Percentiles rank a stretch among this genome's conserved stretches.
phyloP scores from a whole-genome alignment of 1,139 yeast genomes.

The Taphrina betulina region DNA sequence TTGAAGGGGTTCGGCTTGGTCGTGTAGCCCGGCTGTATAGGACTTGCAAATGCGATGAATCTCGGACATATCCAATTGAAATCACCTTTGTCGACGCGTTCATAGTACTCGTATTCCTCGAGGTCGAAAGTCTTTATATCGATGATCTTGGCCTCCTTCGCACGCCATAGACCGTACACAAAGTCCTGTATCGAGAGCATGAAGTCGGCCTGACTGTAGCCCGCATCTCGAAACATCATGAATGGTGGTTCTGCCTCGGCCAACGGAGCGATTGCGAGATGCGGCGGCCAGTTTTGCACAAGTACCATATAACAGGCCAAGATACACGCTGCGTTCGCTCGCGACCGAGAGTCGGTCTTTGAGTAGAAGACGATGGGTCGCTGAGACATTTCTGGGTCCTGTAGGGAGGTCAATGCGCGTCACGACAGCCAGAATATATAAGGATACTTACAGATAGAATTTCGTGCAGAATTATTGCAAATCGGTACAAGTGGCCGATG shows the following conservation, averaged over 20 bases:
- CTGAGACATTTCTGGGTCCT: constrained; percentile 69
- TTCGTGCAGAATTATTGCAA: constrained; percentile 91
- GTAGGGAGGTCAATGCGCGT: background rate
- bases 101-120: constrained; percentile 89
- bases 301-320: constrained; percentile 92
- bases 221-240: constrained; percentile 94
- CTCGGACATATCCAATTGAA: constrained; percentile 88
- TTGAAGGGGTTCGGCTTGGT: constrained; percentile 39
- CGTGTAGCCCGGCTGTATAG: constrained; percentile 61
- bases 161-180: constrained; percentile 96
- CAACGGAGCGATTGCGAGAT: constrained; percentile 90
- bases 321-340: constrained; percentile 93
- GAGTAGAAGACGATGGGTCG: constrained; percentile 91
- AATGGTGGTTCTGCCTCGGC: constrained; percentile 92
- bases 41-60: constrained; percentile 96
- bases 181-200: constrained; percentile 90
- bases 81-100: constrained; percentile 95
- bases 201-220: constrained; percentile 91
- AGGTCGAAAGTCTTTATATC: constrained; percentile 85
- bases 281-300: constrained; percentile 98
- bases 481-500: constrained; percentile 86
- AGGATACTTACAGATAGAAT: constrained; percentile 49
- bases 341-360: constrained; percentile 70
- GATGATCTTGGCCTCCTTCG: constrained; percentile 87
- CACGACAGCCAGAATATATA: no score